Base-by-base conservation (phyloP, 306 rosid genomes). In the Quercus parvula region DNA sequence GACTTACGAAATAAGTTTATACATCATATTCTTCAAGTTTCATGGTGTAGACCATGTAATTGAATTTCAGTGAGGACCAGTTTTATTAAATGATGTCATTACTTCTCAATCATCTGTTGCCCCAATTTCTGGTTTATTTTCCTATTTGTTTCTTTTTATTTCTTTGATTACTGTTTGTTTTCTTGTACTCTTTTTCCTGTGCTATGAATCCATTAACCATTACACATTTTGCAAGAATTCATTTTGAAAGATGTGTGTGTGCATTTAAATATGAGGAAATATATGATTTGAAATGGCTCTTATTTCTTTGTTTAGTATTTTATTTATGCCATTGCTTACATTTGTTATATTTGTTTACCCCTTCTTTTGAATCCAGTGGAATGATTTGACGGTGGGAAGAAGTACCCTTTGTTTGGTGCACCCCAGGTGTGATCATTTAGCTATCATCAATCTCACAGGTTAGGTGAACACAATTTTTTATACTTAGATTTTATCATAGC, bases 331-430 rank as follows among this genome's bases (percentile, higher is more conserved):
- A 51, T 69, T 81, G 84, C 91, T 88, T 55, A 88, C 78, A 71
- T 74, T 78, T 54, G 77, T 59, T 85, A 80, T 74, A 33, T 56
- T 81, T 82, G 78, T 61, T 51, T 35, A 8, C 68, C 52, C 57
- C 57, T 75, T 52, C 69, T 73, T 63, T 85, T 85, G 87, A 86
- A 80, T 82, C 85, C 81, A 84, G 89, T 79, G 82, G 75, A 84
- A 83, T 78, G 79, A 75, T 75, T 79, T 77, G 82, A 57, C 24
- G 20, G 71, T 68, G 71, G 76, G 90, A 79, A 79, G 79, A 80
- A 44, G 75, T 83, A 76, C 24, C 82, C 81, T 78, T 78, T 72
- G 62, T 84, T 82, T 75, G 73, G 70, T 77, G 87, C 87, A 75
- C 74, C 17, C 89, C 80, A 57, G 79, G 75, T 81, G 69, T 14